These are phyloP conservation scores for Amanita brunnescens DNA, from an alignment of 768 basidiomycete species.

Conservation along the genomic window DNA sequence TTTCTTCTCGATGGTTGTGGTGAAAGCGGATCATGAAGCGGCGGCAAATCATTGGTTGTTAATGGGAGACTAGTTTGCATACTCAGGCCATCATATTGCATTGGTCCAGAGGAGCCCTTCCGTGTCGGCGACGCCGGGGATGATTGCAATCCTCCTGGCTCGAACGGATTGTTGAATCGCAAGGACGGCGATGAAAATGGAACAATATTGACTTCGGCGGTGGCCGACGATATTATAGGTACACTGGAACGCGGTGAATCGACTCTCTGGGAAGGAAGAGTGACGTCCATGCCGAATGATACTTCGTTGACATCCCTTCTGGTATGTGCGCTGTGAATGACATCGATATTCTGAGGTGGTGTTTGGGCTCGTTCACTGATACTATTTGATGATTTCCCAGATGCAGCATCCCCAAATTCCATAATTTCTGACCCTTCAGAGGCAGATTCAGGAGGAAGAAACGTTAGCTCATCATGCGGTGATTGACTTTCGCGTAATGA, in stretches of 20 bases:
- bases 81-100: too few species aligned
- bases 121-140: too few species aligned
- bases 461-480: not conserved
- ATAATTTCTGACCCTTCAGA: slow-evolving; percentile 2
- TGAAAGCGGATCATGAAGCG: too few species aligned
- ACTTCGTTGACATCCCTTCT: not conserved
- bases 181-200: too few species aligned
- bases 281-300: not conserved
- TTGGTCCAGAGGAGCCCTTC: too few species aligned
- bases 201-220: not conserved
- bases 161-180: too few species aligned
- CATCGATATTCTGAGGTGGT: too few species aligned
- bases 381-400: not conserved
- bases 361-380: not conserved
- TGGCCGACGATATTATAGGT: not conserved
- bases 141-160: too few species aligned
- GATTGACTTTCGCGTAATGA: not conserved
- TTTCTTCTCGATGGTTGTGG: too few species aligned
- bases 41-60: too few species aligned
- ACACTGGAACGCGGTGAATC: not conserved
- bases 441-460: not conserved
- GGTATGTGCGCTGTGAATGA: not conserved
- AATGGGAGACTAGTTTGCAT: too few species aligned
- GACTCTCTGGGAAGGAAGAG: not conserved
- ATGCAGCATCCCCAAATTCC: not conserved